phyloP scores from a whole-genome alignment of 345 rosid species.

The Arabidopsis suecica region DNA sequence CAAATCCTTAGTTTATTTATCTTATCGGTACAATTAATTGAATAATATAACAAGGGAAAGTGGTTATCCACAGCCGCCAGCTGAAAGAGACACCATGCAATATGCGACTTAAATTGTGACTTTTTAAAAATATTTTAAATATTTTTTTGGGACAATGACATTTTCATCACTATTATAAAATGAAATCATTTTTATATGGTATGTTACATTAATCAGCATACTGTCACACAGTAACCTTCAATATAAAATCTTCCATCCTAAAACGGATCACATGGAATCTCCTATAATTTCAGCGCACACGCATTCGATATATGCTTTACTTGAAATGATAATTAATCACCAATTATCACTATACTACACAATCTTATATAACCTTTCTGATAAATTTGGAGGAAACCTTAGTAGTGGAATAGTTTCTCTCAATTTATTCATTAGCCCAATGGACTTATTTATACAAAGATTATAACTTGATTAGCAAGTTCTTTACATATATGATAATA shows the following conservation, averaged over 20 bases:
- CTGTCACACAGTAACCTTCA: slow-evolving; percentile 20
- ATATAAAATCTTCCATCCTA: slow-evolving; percentile 26
- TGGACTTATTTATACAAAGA: too few relatives aligned
- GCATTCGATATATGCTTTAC: slow-evolving; percentile 37
- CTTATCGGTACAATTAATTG: slow-evolving; percentile 5
- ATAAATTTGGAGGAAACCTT: too few relatives aligned
- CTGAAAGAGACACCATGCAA: slow-evolving; percentile 38
- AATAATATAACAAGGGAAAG: background rate
- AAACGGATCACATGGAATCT: slow-evolving; percentile 36
- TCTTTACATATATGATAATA: too few relatives aligned
- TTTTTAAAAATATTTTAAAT: slow-evolving; percentile 9
- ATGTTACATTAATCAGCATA: slow-evolving; percentile 20
- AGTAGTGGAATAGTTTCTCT: too few relatives aligned
- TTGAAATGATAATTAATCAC: slow-evolving; percentile 17
- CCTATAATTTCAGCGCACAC: slow-evolving; percentile 26
- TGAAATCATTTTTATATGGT: background rate
- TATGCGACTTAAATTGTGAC: slow-evolving; percentile 35
- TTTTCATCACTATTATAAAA: slow-evolving; percentile 6
- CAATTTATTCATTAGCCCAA: too few relatives aligned
- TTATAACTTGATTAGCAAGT: too few relatives aligned
- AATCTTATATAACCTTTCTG: background rate
- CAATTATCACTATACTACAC: background rate
- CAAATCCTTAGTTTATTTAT: background rate
- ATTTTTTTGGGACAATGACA: slow-evolving; percentile 23
- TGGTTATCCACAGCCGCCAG: slow-evolving; percentile 31